Evolutionary conservation across 2,329 filamentous ascomycete genomes (phyloP).

Genomic region (Gaeumannomyces tritici): DNA sequence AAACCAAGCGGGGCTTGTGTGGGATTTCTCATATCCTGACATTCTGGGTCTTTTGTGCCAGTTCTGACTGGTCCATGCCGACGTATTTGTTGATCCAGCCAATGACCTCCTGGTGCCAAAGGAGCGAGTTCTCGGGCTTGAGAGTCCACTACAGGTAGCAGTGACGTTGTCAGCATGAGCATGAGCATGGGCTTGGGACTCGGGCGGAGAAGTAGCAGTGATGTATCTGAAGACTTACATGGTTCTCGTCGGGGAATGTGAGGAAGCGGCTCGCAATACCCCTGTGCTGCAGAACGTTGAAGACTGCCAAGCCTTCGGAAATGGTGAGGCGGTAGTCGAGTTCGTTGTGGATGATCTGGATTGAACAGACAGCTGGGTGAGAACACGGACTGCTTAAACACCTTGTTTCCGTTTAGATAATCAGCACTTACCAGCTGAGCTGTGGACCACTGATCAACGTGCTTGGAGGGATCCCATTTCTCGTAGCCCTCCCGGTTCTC

Average conservation of each 20-base stretch:
- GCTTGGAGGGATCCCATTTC: conserved; percentile 58
- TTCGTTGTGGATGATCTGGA: conserved; percentile 66
- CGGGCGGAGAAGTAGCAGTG: conserved; percentile 18
- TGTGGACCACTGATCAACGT: conserved; percentile 66
- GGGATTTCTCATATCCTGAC: background rate
- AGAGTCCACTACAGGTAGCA: conserved; percentile 56
- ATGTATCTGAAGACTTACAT: conserved; percentile 24
- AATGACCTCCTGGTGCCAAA: conserved; percentile 84
- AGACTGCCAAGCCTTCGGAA: conserved; percentile 73
- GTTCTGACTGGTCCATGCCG: conserved; percentile 22
- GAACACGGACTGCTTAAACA: background rate
- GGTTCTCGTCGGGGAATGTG: conserved; percentile 69
- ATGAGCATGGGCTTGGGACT: conserved; percentile 15
- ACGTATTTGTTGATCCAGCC: conserved; percentile 63
- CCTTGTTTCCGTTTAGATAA: background rate
- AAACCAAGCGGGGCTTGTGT: background rate
- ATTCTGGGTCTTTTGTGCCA: background rate
- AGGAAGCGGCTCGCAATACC: conserved; percentile 69
- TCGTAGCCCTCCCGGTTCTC: conserved; percentile 55
- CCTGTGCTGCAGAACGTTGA: conserved; percentile 72
- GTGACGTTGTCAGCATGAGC: conserved; percentile 15
- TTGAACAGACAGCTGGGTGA: background rate
- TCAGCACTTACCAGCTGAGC: conserved; percentile 61
- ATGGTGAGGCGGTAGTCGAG: conserved; percentile 84
- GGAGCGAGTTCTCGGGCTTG: conserved; percentile 80